Evolutionary conservation across 768 basidiomycete species (phyloP).

Genomic region (Boletus vermiculosoides): DNA sequence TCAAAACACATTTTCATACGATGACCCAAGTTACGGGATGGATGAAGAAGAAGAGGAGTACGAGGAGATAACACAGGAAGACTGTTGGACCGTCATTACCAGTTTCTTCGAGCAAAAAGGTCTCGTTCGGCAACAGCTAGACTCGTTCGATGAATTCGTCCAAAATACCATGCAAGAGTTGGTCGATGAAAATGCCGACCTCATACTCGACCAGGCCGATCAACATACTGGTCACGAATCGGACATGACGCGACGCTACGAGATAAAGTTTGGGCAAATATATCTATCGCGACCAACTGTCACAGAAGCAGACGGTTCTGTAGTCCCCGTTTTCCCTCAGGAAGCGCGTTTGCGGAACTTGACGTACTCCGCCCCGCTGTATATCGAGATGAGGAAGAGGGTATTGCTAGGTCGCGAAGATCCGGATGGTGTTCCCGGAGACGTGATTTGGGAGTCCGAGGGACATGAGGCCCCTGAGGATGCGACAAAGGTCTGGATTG

Average conservation of each 20-base stretch:
- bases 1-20: constrained; percentile 52
- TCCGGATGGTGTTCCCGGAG: constrained; percentile 76
- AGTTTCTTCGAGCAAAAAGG: constrained; percentile 97
- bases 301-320: constrained; percentile 93
- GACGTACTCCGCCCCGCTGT: constrained; percentile 94
- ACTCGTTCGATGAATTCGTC: constrained; percentile 98
- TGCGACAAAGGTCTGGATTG: constrained; percentile 87
- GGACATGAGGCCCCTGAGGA: constrained; percentile 63
- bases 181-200: constrained; percentile 93
- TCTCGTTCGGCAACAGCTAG: constrained; percentile 95
- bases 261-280: constrained; percentile 97
- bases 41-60: constrained; percentile 57
- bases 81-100: constrained; percentile 94
- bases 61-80: constrained; percentile 86
- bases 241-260: constrained; percentile 86
- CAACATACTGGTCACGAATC: constrained; percentile 91
- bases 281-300: constrained; percentile 94
- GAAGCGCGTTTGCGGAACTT: constrained; percentile 93
- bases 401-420: constrained; percentile 80
- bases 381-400: constrained; percentile 92
- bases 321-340: constrained; percentile 93
- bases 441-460: constrained; percentile 74
- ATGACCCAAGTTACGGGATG: constrained; percentile 56
- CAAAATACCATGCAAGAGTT: constrained; percentile 99
- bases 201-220: constrained; percentile 94